Evolutionary conservation across 495 filamentous ascomycete species (phyloP), one percentile per base, ranked within the genome.

Genomic region (Podospora bellae-mahoneyi): DNA sequence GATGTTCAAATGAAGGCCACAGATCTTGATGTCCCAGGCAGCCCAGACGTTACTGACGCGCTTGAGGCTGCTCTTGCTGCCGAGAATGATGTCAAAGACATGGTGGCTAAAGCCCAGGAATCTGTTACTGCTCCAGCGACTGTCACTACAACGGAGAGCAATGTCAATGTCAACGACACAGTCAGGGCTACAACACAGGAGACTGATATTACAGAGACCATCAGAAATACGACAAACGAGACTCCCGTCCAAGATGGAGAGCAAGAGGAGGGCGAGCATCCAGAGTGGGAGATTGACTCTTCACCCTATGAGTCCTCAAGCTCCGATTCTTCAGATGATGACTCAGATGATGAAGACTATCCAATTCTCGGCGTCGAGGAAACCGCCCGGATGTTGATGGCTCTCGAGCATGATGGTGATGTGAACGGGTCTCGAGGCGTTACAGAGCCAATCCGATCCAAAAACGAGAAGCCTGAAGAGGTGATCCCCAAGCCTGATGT

Each of bases 321-420:
- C 68, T 70, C 73, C 9, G 69, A 71, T 18, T 67, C 62, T 26
- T 81, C 79, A n/a, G 81, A 79, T 16, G 84, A 84, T 64, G 86
- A 86, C 59, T 82, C 82, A 5, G 90, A 90, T 32, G 87, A 87
- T 62, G 85, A 84, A 57, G 82, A 82, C 15, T 64, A 75, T 32
- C 56, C 39, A 18, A 20, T 92, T 30, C 83, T 96, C 19, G 89
- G 87, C 61, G 84, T 91, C 15, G 91, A 91, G 75, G 92, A 95
- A 74, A 88, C 91, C 70, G 91, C 90, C 1, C 86, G 88, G 10
- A 86, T 94, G 44, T 81, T 97, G 30, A 94, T 97, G 92, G 83
- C 87, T 59, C 87, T 81, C 53, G 87, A 83, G 7, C 90, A 87
- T 6, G 90, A 92, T 60, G 93, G 94, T 58, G 88, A 84, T 18